Base-by-base conservation (phyloP, 106 monocot genomes). In the Dioscorea alata region DNA sequence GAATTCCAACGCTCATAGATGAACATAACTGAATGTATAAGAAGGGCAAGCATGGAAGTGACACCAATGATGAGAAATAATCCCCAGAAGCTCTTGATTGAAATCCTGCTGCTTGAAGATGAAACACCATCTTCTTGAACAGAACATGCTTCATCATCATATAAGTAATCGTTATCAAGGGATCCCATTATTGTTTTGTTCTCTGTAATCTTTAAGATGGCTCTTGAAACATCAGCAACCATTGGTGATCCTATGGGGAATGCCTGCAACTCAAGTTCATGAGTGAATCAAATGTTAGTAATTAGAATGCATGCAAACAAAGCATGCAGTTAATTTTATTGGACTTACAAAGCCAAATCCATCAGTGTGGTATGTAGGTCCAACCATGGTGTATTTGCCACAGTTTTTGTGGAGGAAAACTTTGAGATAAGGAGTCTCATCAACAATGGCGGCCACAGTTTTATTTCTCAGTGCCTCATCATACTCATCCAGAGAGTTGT, bases 281-380 rank as follows among this genome's bases (percentile, higher is more conserved):
- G 7, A 17, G 9, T 34, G 34, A 34, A 34, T 34, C 13, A 28
- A 3, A 32, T 12, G 14, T 23, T 17, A 23, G 22, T 1, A 3
- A 13, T 4, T 4, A 2, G 4, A 61, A n/a, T 4, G 23, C 4
- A 14, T 2, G 35, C 16, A 18, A 53, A 13, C 16, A 18, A 13
- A 7, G 53, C 18, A 4, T 13, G 13, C 18, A 3, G 14, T 42
- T 18, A 63, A 5, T 12, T 13, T 17, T 24, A 63, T 31, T 28
- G 25, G 10, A 69, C 81, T 73, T 21, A 82, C 81, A 32, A 76
- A 82, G 31, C 76, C 81, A 58, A 81, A 81, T 48, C 81, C 76
- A 16, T 71, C 76, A 63, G 73, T 60, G 25, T 77, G 72, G 23
- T 48, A 49, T 19, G 57, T 4, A n/a, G 0, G 33, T 4, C 68